Evolutionary conservation across 169 alveolate species (phyloP).

Genomic region (Cystoisospora suis): DNA sequence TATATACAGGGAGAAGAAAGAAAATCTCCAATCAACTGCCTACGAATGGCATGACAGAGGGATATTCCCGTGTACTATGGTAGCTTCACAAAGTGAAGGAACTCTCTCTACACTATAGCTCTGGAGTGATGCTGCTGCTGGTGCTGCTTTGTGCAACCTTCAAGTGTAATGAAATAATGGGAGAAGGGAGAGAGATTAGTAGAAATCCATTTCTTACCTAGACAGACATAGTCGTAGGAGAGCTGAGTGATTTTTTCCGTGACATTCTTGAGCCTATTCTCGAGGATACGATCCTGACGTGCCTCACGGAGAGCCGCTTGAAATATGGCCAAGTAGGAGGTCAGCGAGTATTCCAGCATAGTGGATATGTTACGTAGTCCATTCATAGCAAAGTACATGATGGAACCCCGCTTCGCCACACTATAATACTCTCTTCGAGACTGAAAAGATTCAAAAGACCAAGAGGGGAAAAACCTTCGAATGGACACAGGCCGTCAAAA

Average conservation of each 20-base stretch:
- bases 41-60: too few relatives aligned
- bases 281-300: conserved; percentile 88
- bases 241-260: conserved; percentile 89
- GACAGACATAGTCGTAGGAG: conserved; percentile 91
- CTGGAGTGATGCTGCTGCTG: neutral
- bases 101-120: too few relatives aligned
- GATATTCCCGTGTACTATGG: too few relatives aligned
- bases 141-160: neutral
- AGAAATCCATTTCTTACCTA: conserved; percentile 73
- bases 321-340: conserved; percentile 88
- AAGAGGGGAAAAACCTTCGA: too few relatives aligned
- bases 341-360: conserved; percentile 93
- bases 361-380: conserved; percentile 90
- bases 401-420: conserved; percentile 76
- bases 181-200: neutral
- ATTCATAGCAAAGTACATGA: conserved; percentile 90
- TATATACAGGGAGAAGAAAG: too few relatives aligned
- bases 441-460: too few relatives aligned
- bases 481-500: too few relatives aligned
- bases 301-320: conserved; percentile 89
- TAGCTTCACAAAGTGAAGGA: too few relatives aligned
- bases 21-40: too few relatives aligned
- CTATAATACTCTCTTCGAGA: conserved; percentile 58
- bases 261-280: conserved; percentile 89
- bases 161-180: neutral